Conservation (phyloP, 2,329 filamentous ascomycete genomes). For the Claviceps cyperi region DNA sequence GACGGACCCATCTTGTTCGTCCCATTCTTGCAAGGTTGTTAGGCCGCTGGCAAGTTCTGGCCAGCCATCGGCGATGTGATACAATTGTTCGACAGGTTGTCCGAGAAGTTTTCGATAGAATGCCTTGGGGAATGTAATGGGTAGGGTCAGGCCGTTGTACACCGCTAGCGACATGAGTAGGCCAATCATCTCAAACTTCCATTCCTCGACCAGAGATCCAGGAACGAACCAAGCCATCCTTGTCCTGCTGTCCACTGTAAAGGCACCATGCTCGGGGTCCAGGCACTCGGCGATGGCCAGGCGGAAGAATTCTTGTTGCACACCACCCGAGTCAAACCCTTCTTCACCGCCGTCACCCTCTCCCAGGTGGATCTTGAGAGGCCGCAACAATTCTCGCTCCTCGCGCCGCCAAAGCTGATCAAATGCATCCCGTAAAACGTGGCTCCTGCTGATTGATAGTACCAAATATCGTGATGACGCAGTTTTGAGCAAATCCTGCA, state of each 20-base stretch:
- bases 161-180: constrained; percentile 78
- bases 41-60: constrained; percentile 65
- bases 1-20: constrained; percentile 58
- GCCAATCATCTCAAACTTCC: constrained; percentile 84
- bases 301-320: constrained; percentile 93
- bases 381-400: constrained; percentile 65
- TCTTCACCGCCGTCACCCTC: constrained; percentile 73
- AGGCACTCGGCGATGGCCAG: constrained; percentile 69
- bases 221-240: constrained; percentile 82
- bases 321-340: constrained; percentile 84
- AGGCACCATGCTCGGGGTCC: constrained; percentile 63
- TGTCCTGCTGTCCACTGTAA: constrained; percentile 62
- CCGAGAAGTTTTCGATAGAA: constrained; percentile 71
- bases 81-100: constrained; percentile 51
- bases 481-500: constrained; percentile 49
- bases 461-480: constrained; percentile 59
- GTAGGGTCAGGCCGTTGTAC: constrained; percentile 85
- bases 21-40: constrained; percentile 59
- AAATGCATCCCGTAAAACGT: constrained; percentile 59
- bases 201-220: constrained; percentile 63
- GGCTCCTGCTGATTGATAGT: constrained; percentile 50
- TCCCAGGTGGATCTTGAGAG: constrained; percentile 77
- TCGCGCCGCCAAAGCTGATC: constrained; percentile 84
- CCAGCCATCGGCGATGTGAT: constrained; percentile 80
- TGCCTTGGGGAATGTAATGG: constrained; percentile 72